Base-by-base conservation (phyloP, 2,329 filamentous ascomycete species). In the Xylariales sp. region DNA sequence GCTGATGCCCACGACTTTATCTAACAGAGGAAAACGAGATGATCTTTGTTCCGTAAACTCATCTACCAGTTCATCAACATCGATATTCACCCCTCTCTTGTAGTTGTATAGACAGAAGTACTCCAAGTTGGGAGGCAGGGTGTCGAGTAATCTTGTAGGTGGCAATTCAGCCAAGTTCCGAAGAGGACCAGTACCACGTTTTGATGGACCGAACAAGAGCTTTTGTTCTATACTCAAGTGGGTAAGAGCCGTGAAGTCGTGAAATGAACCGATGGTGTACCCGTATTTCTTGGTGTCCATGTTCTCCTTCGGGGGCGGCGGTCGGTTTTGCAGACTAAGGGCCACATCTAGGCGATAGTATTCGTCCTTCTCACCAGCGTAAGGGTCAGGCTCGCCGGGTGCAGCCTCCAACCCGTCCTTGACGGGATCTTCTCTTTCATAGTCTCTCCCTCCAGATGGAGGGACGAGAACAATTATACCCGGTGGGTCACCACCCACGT, bases 81-180 rank as follows among this genome's bases (percentile, higher is more conserved):
- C 19, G 12, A 8, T n/a, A 11, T 33, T 33, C 19, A 10, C 18
- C 15, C 18, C 31, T 23, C 19, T 23, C 0, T 17, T n/a, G 11
- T 33, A 33, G 31, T 33, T 33, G 31, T 33, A 33, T 4, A 33
- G 31, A n/a, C 31, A 33, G 31, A 33, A 20, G 19, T 24, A 23
- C 18, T 33, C 19, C 31, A 33, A 33, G 5, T 8, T 33, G 13
- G 31, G 31, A 8, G 31, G 31, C 24, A 33, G 12, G 11, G 31
- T 18, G 19, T 33, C 31, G 7, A 33, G 20, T 10, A 33, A 6
- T 14, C 18, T 12, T 10, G 18, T 13, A 15, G 31, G 12, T 15
- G 31, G 31, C 4, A 14, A 18, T n/a, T 33, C 31, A 2, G 18
- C 31, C 13, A 33, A 14, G 1, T 11, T 18, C 5, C 12, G 5